A percentile compares a stretch with the other conserved stretches of the same genome.
These are phyloP conservation scores for Colletotrichum endophyticum DNA, from an alignment of 2,329 filamentous ascomycete species.

Conservation along the genomic window DNA sequence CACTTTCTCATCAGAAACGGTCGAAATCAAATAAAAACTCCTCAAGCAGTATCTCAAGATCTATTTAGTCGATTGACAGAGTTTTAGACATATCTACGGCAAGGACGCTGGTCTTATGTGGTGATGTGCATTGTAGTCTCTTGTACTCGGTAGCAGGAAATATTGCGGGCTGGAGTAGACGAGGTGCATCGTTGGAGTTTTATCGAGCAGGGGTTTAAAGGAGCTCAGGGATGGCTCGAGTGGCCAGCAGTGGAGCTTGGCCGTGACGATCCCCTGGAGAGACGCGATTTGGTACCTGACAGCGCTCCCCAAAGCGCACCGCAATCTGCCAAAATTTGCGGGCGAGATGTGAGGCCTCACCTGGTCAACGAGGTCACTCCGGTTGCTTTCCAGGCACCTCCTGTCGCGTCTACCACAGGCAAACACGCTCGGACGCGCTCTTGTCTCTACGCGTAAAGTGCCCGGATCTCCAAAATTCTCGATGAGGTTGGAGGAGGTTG, in stretches of 20 bases:
- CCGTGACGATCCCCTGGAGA: neutral
- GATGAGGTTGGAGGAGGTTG: neutral
- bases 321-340: neutral
- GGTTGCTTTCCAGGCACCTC: neutral
- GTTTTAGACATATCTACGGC: neutral
- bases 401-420: constrained; percentile 4
- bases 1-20: neutral
- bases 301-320: neutral
- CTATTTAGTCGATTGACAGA: accelerated
- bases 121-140: neutral
- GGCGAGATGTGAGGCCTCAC: neutral
- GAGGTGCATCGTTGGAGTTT: constrained; percentile 19
- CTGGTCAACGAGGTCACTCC: constrained; percentile 9
- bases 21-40: neutral
- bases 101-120: neutral
- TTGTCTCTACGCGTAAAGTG: constrained; percentile 10
- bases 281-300: constrained; percentile 5
- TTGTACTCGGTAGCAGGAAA: constrained; percentile 30
- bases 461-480: neutral
- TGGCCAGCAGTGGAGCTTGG: constrained; percentile 28
- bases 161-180: constrained; percentile 34
- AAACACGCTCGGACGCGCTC: constrained; percentile 11
- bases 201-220: constrained; percentile 8
- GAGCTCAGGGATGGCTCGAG: constrained; percentile 21
- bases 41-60: accelerated